Conservation (phyloP, 257 asterid genomes). For the Anisodus acutangulus region DNA sequence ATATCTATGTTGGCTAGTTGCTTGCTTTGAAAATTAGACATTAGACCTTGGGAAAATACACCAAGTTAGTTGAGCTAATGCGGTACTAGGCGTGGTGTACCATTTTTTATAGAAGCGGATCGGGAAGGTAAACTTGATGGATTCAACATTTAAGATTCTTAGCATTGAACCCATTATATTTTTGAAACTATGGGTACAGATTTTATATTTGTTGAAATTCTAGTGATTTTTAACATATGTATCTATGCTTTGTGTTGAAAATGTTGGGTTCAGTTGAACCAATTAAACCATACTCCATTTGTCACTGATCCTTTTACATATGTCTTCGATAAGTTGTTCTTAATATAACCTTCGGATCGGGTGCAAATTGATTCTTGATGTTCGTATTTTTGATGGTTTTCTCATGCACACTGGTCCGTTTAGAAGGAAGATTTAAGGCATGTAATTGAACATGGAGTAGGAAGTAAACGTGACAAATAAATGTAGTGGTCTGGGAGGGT, state of each 20-base stretch:
- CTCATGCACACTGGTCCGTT: no score
- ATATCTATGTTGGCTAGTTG: slow-evolving; percentile 2
- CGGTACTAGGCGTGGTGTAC: not conserved
- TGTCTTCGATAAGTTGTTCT: not conserved
- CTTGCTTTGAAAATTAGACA: not conserved
- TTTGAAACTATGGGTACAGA: not conserved
- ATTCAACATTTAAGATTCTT: not conserved
- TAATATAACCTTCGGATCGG: not conserved
- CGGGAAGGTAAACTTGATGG: not conserved
- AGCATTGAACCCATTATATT: not conserved
- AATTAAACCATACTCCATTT: not conserved
- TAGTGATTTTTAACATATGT: not conserved
- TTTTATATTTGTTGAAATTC: no score
- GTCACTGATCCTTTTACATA: not conserved
- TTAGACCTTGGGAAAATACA: not conserved
- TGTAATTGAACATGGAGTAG: no score
- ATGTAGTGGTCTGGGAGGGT: no score
- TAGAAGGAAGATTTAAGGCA: no score
- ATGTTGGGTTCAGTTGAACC: not conserved
- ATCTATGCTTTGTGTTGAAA: not conserved
- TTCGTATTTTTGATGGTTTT: not conserved
- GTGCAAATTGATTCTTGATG: not conserved
- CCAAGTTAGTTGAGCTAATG: slow-evolving; percentile 4
- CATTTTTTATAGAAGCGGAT: not conserved
- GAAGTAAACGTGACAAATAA: no score